These are phyloP conservation scores for Malassezia slooffiae DNA, from an alignment of 1,284 basidiomycete species.

Conservation along the genomic window DNA sequence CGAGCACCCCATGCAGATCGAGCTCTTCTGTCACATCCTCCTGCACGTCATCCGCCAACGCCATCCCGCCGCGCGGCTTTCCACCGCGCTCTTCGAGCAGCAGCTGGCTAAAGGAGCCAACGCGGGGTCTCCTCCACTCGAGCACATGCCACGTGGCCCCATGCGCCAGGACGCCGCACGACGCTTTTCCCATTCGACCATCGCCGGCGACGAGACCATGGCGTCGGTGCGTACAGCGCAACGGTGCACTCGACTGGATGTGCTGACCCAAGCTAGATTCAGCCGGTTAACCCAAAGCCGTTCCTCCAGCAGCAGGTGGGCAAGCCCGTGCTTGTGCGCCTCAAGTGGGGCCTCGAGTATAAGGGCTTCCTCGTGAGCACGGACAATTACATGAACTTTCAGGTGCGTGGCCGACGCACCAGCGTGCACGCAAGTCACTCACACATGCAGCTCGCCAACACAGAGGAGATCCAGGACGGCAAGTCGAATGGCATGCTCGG, in stretches of 20 bases:
- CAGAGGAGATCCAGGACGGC: constrained; percentile 94
- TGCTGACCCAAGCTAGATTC: constrained; percentile 52
- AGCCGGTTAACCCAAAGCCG: constrained; percentile 95
- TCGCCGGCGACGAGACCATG: constrained; percentile 1
- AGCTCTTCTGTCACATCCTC: constrained; percentile 5
- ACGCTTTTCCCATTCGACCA: background rate
- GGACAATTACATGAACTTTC: constrained; percentile 98
- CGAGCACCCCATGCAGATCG: constrained; percentile 1
- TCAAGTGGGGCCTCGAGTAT: constrained; percentile 99
- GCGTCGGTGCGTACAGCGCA: constrained; percentile 4
- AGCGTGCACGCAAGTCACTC: background rate
- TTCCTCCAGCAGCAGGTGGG: constrained; percentile 97
- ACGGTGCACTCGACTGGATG: no score
- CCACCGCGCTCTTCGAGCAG: no score
- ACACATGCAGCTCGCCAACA: constrained; percentile 70
- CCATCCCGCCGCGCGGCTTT: no score
- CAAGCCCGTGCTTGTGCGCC: constrained; percentile 82
- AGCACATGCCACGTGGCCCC: constrained; percentile 6
- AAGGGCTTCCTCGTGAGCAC: constrained; percentile 97
- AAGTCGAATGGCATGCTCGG: constrained; percentile 89
- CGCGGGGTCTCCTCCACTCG: no score
- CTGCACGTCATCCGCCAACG: no score
- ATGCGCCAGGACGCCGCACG: background rate
- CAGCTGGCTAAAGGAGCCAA: no score
- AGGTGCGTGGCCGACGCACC: constrained; percentile 55